Base-by-base conservation (phyloP, 768 basidiomycete species). In the Calvatia gigantea region DNA sequence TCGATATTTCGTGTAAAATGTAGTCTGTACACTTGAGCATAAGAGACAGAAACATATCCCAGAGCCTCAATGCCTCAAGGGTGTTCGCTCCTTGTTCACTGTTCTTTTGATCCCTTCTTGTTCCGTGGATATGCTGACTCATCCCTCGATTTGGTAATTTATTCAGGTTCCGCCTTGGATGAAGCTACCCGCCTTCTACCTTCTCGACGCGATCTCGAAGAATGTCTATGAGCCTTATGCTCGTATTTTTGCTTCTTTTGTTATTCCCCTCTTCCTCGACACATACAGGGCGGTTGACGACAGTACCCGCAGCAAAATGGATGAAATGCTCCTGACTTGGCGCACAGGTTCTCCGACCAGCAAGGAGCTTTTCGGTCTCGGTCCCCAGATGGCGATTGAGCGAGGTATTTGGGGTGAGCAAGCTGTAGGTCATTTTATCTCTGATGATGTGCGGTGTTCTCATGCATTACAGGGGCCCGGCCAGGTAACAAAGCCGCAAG, bases 291-390 rank as follows among this genome's bases (percentile, higher is more conserved):
- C 84, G 62, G 95, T 97, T 61, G 94, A 97, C 66, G 84, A 84
- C 48, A 72, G 71, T 38, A 96, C 92, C 23, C 86, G 89, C 58
- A 83, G 84, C 68, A 98, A 98, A 71, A 95, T 99, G 91, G 93
- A 96, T 67, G 97, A 99, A 70, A 94, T 99, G 86, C 82, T 98
- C 12, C 71, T 91, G 27, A 96, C 97, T 5, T 99, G 97, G 97
- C 81, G 94, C 37, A 88, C 85, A 21, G 94, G 92, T 14, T 86
- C 89, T 12, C 88, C 91, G 2, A 80, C 77, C 31, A 83, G 90
- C 32, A 83, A 83, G 50, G 91, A 95, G 65, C 76, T 99, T 1
- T 99, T 98, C 66, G 90, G 94, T 39, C 71, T 82, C 27, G 81
- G 82, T 2, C 81, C 90, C 17, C 94, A 98, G 67, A 73, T 84